Evolutionary conservation across 805 yeast genomes (phyloP), one percentile per base, ranked within the genome.

Genomic region (Kodamaea sagamina): DNA sequence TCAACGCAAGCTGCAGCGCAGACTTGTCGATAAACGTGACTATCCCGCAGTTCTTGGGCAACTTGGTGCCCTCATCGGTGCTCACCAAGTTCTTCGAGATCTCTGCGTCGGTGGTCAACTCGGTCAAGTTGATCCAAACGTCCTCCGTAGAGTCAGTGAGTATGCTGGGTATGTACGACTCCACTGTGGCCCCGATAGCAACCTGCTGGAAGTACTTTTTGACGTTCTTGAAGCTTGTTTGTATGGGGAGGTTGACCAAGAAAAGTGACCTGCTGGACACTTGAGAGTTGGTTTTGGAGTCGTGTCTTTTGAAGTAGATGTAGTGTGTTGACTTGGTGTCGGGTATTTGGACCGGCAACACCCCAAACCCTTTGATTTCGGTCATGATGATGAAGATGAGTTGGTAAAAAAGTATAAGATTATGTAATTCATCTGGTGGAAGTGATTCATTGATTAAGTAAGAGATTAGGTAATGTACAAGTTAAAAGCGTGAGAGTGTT

Each of bases 1-100:
- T 62, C 36, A 86, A 65, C 1, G 95, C 89, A 52, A 88, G 65
- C 55, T 77, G 73, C 46, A 82, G 67, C 24, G 87, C 77, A 2
- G 83, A 62, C 54, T 80, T 80, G 62, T 89, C 97, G 5, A 89
- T 77, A 57, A 89, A 82, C 21, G 81, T 79, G 32, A 88, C 73
- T 6, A 88, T 67, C 0, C 87, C 92, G 49, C 90, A 82, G 46
- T 85, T 82, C 53, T 81, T 78, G 32, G 95, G 95, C 29, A 85
- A 67, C 50, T 72, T 79, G 43, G 74, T 52, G 2, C 63, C 62
- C 35, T 58, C 63, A 15, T 49, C 53, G 9, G 52, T 51, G 11
- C 57, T 27, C 18, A 38, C 42, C 24, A 43, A 35, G 58, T 24
- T 52, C 55, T 43, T 53, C 12, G 44, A 48, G 39, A 73, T 64